Percentiles rank a stretch among this genome's conserved stretches.
phyloP scores from a whole-genome alignment of 2,329 filamentous ascomycete species.

The Penicillium sp. region DNA sequence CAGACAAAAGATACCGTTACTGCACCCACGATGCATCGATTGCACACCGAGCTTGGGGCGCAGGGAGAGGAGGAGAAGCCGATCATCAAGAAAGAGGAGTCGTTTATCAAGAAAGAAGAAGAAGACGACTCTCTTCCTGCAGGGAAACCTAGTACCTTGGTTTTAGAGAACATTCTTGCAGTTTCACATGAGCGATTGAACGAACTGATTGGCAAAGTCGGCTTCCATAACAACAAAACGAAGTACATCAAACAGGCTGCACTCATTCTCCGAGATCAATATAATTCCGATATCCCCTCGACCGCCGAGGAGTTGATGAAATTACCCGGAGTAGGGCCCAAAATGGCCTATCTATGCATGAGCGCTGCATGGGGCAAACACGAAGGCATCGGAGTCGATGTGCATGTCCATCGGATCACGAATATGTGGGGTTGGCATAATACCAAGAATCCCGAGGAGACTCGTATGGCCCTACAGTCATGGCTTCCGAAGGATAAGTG shows the following conservation, averaged over 20 bases:
- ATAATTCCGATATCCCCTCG: conserved; percentile 72
- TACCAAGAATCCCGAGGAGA: conserved; percentile 78
- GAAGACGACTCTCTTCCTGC: conserved; percentile 12
- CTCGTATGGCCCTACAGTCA: conserved; percentile 66
- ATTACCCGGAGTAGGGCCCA: conserved; percentile 84
- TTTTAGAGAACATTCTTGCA: conserved; percentile 70
- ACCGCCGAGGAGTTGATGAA: conserved; percentile 70
- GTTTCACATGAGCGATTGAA: conserved; percentile 66
- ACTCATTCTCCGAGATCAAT: conserved; percentile 66
- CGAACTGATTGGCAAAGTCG: conserved; percentile 74
- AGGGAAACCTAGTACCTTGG: conserved; percentile 52
- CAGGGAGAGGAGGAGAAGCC: conserved; percentile 13
- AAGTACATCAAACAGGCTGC: conserved; percentile 75
- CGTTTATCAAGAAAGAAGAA: conserved; percentile 25
- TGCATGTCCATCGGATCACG: conserved; percentile 91
- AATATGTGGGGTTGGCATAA: conserved; percentile 92
- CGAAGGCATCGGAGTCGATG: conserved; percentile 85
- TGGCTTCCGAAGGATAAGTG: conserved; percentile 84
- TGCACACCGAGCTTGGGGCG: conserved; percentile 67
- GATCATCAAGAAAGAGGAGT: conserved; percentile 24
- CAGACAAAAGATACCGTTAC: conserved; percentile 94
- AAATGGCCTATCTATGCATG: conserved; percentile 90
- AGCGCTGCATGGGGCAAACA: conserved; percentile 67
- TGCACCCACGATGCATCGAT: conserved; percentile 71
- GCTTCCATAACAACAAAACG: conserved; percentile 94